Evolutionary conservation across 2,329 filamentous ascomycete genomes (phyloP), one percentile per base, ranked within the genome.

Genomic region (Thielaviopsis punctulata): DNA sequence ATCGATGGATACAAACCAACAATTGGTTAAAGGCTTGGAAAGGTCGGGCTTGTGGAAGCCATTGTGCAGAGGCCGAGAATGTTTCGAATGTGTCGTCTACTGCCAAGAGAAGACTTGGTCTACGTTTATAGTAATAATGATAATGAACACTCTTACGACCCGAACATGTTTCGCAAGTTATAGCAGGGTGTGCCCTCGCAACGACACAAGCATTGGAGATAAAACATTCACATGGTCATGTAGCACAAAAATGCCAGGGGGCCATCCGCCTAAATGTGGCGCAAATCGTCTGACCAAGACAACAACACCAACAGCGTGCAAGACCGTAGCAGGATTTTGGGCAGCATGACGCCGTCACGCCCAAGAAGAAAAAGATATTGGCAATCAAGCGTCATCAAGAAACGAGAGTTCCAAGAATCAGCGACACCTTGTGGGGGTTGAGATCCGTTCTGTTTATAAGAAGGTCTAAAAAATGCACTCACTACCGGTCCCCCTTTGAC

Each of bases 351-450:
- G 8, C 15, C 21, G 9, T 41, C 21, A 43, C 30, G 33, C 3
- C 19, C 15, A 41, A 22, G 33, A 27, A 27, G 19, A 24, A 24
- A 21, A 48, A 10, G 18, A 66, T 67, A 69, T 75, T 94, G 87
- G 87, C 87, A 80, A 88, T 94, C 87, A 86, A 94, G 86, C 86
- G 65, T 92, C 79, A 77, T 86, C 82, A 72, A 73, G 72, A 63
- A 33, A 67, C 67, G 62, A 63, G 53, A 59, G 60, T 63, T 65
- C 65, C 63, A 69, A 79, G 81, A 87, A 74, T 90, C 84, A 69
- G 86, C 87, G 87, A 94, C 87, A 94, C 87, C 87, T 88, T 76
- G 64, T 73, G 70, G 73, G 69, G 69, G 68, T 69, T 67, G 69
- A 74, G 71, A 75, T 76, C 72, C 71, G 71, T 67, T 71, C 67